phyloP scores from a whole-genome alignment of 2,329 filamentous ascomycete species.

The Coleophoma crateriformis region DNA sequence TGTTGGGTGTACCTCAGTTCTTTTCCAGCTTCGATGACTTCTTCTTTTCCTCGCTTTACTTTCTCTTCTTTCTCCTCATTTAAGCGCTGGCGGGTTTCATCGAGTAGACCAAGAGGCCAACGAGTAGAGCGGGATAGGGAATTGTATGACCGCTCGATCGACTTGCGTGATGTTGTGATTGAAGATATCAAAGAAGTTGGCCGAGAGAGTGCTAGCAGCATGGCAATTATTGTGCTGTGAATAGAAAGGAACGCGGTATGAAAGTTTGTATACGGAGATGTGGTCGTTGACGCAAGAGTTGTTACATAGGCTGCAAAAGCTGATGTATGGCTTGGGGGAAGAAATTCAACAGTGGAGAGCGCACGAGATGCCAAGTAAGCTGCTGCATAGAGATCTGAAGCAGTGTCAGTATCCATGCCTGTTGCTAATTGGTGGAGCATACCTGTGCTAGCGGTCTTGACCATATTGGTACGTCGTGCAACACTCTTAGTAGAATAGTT shows the following conservation, averaged over 20 bases:
- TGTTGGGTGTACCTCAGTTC: conserved; percentile 91
- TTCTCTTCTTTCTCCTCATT: conserved; percentile 82
- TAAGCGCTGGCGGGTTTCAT: conserved; percentile 78
- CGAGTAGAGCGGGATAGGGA: conserved; percentile 69
- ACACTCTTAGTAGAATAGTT: conserved; percentile 79
- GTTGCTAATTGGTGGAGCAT: conserved; percentile 22
- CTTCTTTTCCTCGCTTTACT: conserved; percentile 61
- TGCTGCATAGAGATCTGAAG: conserved; percentile 64
- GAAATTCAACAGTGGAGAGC: conserved; percentile 53
- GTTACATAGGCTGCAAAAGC: conserved; percentile 70
- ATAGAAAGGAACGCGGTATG: conserved; percentile 73
- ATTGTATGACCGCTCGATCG: conserved; percentile 71
- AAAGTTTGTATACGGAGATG: conserved; percentile 67
- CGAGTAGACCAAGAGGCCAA: conserved; percentile 77
- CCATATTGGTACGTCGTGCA: conserved; percentile 70
- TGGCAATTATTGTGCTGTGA: conserved; percentile 77
- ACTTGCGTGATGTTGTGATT: conserved; percentile 68
- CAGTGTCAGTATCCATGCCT: conserved; percentile 20
- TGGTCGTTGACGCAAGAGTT: conserved; percentile 60
- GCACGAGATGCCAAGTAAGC: conserved; percentile 47
- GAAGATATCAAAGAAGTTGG: conserved; percentile 72
- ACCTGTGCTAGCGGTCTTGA: conserved; percentile 61
- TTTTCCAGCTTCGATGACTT: conserved; percentile 68
- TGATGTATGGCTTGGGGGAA: conserved; percentile 61
- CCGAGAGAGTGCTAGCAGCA: conserved; percentile 72